Evolutionary conservation across 495 filamentous ascomycete species (phyloP), one percentile per base, ranked within the genome.

Genomic region (Viridothelium virens): DNA sequence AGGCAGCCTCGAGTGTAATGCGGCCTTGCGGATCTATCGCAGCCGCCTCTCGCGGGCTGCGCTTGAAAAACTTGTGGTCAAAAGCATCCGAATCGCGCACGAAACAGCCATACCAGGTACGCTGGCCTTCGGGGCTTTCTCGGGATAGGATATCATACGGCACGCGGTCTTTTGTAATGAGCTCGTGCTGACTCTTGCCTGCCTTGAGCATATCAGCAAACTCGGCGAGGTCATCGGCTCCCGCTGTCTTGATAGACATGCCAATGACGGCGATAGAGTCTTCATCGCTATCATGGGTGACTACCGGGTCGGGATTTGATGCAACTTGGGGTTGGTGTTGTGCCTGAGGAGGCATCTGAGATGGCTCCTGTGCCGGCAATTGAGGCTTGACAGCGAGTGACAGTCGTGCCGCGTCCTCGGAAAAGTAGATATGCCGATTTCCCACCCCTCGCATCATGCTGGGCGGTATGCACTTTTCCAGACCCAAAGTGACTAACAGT

Each of bases 241-340:
- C 83, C 7, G 82, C 77, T 0, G 79, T n/a, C 73, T 80, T 77
- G 62, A 74, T 76, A 0, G 82, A 75, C 81, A 84, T 83, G 0
- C 83, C 82, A 33, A 85, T 71, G 4, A 85, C 75, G 1, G 83
- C 83, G 63, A 85, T 80, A 18, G 6, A 6, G 12, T 44, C 48
- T 25, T 53, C 48, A 14, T 46, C 6, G 14, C 41, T 46, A 6
- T 6, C 41, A n/a, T n/a, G n/a, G n/a, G n/a, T 14, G 41, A 46
- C 41, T 46, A 46, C 41, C 41, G 6, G 6, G 6, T 46, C 6
- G 6, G 14, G 14, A 46, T 6, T 14, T 46, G 41, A 6, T 46
- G 41, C 41, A 14, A 46, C 14, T 46, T 6, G 6, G 6, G 41
- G 41, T 46, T 46, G 41, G 14, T 46, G 41, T 46, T 46, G 41